Conservation (phyloP, 441 rosid species). For the Geranium incanum region DNA sequence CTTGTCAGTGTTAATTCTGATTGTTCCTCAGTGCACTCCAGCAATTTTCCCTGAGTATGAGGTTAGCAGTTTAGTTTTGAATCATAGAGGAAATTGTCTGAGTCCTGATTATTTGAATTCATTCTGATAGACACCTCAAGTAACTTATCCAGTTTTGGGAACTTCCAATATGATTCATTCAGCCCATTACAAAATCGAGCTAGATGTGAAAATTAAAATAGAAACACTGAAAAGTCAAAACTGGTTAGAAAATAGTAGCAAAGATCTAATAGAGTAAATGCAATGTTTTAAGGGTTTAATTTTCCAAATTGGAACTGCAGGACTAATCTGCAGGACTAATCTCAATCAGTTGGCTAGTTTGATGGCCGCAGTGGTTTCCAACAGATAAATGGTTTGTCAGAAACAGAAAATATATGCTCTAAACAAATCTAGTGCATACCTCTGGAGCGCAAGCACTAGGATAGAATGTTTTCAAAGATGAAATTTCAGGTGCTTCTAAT, state of each 20-base stretch:
- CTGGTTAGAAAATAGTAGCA: neutral
- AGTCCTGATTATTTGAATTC: neutral
- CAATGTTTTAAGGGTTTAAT: neutral
- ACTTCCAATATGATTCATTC: no score
- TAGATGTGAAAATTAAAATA: no score
- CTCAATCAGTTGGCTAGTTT: neutral
- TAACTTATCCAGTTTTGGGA: no score
- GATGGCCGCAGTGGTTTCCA: neutral
- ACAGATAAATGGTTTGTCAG: neutral
- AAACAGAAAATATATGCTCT: neutral
- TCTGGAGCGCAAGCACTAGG: constrained; percentile 18
- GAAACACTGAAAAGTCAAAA: neutral
- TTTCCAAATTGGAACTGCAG: constrained; percentile 1
- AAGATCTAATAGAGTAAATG: neutral
- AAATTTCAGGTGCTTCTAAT: constrained; percentile 25
- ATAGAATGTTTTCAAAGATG: constrained; percentile 20
- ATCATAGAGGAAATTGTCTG: neutral
- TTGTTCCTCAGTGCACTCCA: constrained; percentile 26
- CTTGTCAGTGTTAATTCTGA: constrained; percentile 22
- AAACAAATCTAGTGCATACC: constrained; percentile 21
- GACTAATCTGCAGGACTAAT: neutral
- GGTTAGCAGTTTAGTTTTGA: constrained; percentile 5
- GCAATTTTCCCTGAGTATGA: constrained; percentile 25
- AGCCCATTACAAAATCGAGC: no score
- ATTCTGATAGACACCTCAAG: neutral